Percentiles rank a stretch among this genome's conserved stretches.
Conservation (phyloP, 306 rosid genomes). For the Quercus cerris region DNA sequence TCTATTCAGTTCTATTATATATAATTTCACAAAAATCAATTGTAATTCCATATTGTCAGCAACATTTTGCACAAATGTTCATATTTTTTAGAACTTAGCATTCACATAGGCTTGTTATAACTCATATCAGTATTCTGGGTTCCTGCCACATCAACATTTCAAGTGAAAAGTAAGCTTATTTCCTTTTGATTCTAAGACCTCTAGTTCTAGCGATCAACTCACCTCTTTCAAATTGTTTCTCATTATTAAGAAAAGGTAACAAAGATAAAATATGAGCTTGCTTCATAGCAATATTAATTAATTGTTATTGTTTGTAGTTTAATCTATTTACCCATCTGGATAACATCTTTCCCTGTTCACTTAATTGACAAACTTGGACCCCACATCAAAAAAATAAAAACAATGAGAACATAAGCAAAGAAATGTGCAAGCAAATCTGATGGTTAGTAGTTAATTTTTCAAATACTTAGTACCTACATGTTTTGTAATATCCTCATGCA, state of each 20-base stretch:
- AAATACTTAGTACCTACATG: slow-evolving; percentile 52
- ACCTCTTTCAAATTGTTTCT: slow-evolving; percentile 2
- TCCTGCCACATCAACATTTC: neutral
- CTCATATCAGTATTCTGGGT: neutral
- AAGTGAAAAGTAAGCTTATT: neutral
- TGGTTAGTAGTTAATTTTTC: neutral
- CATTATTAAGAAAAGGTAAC: neutral
- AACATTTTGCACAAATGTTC: neutral
- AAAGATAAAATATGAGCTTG: too few species aligned
- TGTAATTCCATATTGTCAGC: neutral
- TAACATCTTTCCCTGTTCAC: too few species aligned
- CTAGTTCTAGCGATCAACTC: neutral
- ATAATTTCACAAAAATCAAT: neutral
- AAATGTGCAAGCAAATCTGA: neutral
- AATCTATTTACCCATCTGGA: too few species aligned
- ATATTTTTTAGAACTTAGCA: neutral
- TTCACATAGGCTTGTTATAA: neutral
- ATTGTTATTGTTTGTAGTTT: too few species aligned
- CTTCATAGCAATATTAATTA: too few species aligned
- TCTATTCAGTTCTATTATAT: neutral
- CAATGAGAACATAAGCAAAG: neutral
- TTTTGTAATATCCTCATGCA: slow-evolving; percentile 81
- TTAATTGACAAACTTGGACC: neutral
- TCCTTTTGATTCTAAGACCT: neutral
- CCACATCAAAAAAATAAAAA: neutral